phyloP scores from a whole-genome alignment of 345 rosid genomes.

The Brassica juncea region DNA sequence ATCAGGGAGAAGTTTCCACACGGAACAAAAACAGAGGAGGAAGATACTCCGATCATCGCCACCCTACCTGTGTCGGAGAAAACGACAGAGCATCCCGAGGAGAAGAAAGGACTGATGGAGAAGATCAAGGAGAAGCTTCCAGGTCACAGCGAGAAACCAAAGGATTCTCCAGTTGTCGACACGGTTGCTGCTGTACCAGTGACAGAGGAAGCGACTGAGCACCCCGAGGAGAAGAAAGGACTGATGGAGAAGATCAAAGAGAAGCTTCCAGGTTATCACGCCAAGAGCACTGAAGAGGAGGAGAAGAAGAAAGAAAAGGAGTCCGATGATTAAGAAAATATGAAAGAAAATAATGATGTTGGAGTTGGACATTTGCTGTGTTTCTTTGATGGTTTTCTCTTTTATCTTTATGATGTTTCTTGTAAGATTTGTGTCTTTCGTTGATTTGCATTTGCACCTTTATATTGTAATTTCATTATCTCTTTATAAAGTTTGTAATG shows the following conservation, averaged over 20 bases:
- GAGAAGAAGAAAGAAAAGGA: constrained; percentile 43
- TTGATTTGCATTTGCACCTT: constrained; percentile 19
- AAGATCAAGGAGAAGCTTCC: constrained; percentile 69
- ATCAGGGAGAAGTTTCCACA: constrained; percentile 71
- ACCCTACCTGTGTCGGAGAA: not conserved
- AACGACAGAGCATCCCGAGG: constrained; percentile 28
- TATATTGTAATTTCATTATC: constrained; percentile 11
- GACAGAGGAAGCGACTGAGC: constrained; percentile 1
- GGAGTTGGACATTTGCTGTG: constrained; percentile 28
- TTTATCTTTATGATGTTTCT: constrained; percentile 13
- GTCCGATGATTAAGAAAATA: constrained; percentile 16
- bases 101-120: constrained; percentile 52
- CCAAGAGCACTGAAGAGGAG: constrained; percentile 51
- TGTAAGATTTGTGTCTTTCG: constrained; percentile 11
- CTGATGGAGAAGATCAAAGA: constrained; percentile 81
- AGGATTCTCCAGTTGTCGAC: constrained; percentile 36
- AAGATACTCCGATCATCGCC: not conserved
- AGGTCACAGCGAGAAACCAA: constrained; percentile 39
- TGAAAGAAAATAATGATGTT: constrained; percentile 13
- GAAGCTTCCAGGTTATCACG: constrained; percentile 73
- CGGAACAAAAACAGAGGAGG: constrained; percentile 15
- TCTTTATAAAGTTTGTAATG: constrained; percentile 5
- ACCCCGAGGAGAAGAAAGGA: constrained; percentile 64
- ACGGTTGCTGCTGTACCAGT: constrained; percentile 14
- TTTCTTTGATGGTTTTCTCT: constrained; percentile 6